Evolutionary conservation across 2,329 filamentous ascomycete species (phyloP), one percentile per base, ranked within the genome.

Genomic region (Xylaria multiplex): DNA sequence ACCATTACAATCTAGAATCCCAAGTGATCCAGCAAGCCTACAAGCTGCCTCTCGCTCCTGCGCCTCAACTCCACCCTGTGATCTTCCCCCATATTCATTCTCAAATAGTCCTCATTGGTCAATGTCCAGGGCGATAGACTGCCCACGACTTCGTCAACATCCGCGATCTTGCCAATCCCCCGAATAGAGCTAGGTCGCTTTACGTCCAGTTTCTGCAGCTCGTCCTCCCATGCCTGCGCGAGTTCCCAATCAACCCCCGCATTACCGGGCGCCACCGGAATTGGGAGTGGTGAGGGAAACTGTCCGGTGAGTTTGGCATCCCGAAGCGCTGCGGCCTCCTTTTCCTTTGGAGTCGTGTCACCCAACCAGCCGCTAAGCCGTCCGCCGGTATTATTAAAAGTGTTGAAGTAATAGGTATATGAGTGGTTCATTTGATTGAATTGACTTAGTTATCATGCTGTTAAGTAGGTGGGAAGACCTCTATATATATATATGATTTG

Each of bases 121-220:
- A 64, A 37, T 43, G 8, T 53, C 49, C 55, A 64, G 40, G 62
- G 56, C 13, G 2, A 37, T 16, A 64, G 6, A 35, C 6, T 32
- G 32, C 56, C 42, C 49, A 64, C 37, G 11, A 64, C 13, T 48
- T 59, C 62, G n/a, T 64, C 56, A 8, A 64, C 56, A 30, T 64
- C 56, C 1, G 62, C 62, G 19, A 60, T n/a, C 43, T 56, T 64
- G 37, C 56, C 55, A 22, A 64, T 45, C 16, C 56, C 62, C 22
- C n/a, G 27, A 56, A 60, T 59, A 11, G 48, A 19, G 42, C 49
- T 56, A 9, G 50, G 55, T 16, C 62, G 40, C 49, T 35, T 59
- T 9, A 43, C 56, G 24, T 55, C 50, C 24, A 49, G 32, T 24
- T 52, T 59, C 46, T 54, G 48, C 48, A 64, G 42, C 35, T 58